phyloP scores from a whole-genome alignment of 148 eudicot genomes.

The Fagopyrum esculentum region DNA sequence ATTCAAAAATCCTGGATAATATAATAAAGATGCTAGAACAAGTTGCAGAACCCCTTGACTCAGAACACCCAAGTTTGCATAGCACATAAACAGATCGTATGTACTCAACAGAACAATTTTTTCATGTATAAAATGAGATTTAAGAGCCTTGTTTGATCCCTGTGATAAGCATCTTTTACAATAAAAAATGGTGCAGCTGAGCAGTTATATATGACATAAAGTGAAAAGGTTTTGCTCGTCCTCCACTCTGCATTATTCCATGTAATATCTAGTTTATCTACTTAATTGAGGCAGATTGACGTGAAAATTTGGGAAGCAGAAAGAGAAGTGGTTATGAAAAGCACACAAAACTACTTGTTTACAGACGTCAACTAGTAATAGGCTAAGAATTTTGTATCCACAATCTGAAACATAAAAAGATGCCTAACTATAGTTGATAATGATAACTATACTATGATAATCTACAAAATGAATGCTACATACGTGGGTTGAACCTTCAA shows the following conservation, averaged over 20 bases:
- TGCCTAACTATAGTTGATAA: not conserved
- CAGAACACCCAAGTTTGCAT: not conserved
- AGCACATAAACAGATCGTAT: not conserved
- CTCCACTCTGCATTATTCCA: not conserved
- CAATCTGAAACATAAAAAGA: not conserved
- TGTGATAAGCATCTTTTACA: not conserved
- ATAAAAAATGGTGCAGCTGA: not conserved
- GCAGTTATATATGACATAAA: not conserved
- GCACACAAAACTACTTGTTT: not conserved
- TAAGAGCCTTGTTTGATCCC: not conserved
- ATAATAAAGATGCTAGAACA: not conserved
- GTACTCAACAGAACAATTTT: not conserved
- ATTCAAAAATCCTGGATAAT: not conserved
- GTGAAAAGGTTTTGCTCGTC: not conserved
- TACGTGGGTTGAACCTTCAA: slow-evolving; percentile 59
- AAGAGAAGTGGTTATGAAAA: not conserved
- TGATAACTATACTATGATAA: not conserved
- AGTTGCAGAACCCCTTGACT: not conserved
- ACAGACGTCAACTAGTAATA: not conserved
- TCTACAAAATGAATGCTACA: slow-evolving; percentile 20
- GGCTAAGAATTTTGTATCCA: not conserved
- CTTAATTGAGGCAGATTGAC: not conserved
- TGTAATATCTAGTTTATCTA: not conserved
- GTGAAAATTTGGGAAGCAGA: not conserved
- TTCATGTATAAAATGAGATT: not conserved